These are phyloP conservation scores for Podosphaera fusca DNA, from an alignment of 2,329 filamentous ascomycete species.

Conservation along the genomic window DNA sequence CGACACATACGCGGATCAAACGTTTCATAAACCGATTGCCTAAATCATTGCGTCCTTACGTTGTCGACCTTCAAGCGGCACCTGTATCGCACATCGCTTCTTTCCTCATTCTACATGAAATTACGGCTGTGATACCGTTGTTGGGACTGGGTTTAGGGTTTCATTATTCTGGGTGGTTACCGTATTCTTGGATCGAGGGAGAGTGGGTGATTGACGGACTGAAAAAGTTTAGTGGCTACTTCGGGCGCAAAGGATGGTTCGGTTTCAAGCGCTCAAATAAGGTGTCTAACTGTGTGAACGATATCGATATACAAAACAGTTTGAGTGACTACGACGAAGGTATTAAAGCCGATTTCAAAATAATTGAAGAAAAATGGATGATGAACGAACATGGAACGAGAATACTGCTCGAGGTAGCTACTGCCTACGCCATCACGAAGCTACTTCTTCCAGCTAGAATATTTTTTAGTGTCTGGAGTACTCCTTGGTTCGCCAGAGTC, in stretches of 20 bases:
- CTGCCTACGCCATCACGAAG: slow-evolving; percentile 83
- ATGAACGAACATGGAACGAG: slow-evolving; percentile 17
- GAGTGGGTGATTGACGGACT: slow-evolving; percentile 21
- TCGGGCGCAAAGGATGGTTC: slow-evolving; percentile 64
- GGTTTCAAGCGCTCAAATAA: slow-evolving; percentile 22
- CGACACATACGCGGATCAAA: slow-evolving; percentile 4
- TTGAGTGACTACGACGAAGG: slow-evolving; percentile 10
- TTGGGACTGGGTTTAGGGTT: slow-evolving; percentile 53
- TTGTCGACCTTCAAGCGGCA: slow-evolving; percentile 45
- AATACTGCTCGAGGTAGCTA: slow-evolving; percentile 42
- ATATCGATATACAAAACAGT: slow-evolving; percentile 13
- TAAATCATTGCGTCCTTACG: slow-evolving; percentile 42
- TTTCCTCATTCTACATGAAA: slow-evolving; percentile 76
- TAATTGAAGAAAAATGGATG: slow-evolving; percentile 10
- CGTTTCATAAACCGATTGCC: slow-evolving; percentile 22
- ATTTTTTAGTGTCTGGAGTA: slow-evolving; percentile 60
- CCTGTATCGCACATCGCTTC: slow-evolving; percentile 65
- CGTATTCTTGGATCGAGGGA: slow-evolving; percentile 16
- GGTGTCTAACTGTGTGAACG: slow-evolving; percentile 5
- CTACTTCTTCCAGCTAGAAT: slow-evolving; percentile 57
- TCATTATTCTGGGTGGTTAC: slow-evolving; percentile 57
- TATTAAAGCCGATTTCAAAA: slow-evolving; percentile 12
- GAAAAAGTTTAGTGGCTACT: slow-evolving; percentile 54
- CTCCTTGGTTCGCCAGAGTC: slow-evolving; percentile 62
- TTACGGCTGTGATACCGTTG: slow-evolving; percentile 68